Evolutionary conservation across 2,329 filamentous ascomycete genomes (phyloP).

Genomic region (Aspergillus novofumigatus): DNA sequence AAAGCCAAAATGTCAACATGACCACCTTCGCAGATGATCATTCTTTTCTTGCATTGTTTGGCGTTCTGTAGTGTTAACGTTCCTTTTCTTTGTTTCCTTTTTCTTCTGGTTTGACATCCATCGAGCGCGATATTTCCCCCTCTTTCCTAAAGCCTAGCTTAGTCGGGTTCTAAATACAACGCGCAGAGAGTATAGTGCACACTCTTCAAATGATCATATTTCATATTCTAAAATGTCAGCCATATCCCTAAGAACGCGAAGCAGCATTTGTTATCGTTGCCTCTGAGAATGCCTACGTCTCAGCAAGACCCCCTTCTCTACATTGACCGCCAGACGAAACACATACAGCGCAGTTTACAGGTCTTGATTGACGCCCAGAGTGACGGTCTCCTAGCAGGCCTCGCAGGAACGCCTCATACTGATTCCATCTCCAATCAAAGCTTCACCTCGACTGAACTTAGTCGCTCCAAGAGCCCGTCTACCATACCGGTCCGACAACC

Average conservation of each 20-base stretch:
- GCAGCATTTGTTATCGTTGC: conserved; percentile 24
- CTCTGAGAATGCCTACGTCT: conserved; percentile 25
- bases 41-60: neutral
- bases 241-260: conserved; percentile 19
- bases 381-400: conserved; percentile 51
- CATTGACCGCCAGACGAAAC: conserved; percentile 49
- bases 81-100: neutral
- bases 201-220: neutral
- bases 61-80: neutral
- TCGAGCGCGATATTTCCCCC: neutral
- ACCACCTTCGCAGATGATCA: neutral
- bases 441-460: conserved; percentile 26
- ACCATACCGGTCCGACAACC: conserved; percentile 38
- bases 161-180: neutral
- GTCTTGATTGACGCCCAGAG: conserved; percentile 58
- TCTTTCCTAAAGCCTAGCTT: neutral
- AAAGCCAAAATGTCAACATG: neutral
- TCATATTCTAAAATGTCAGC: conserved; percentile 26
- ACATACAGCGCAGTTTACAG: conserved; percentile 56
- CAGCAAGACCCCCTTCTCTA: conserved; percentile 45
- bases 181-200: neutral
- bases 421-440: conserved; percentile 46
- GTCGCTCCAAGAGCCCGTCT: conserved; percentile 29
- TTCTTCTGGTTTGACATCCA: neutral
- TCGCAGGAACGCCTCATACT: conserved; percentile 39